Percentiles rank a stretch among this genome's conserved stretches.
Evolutionary conservation across 192 early-diverging fungal genomes (phyloP).

Genomic region (Entomortierella lignicola): DNA sequence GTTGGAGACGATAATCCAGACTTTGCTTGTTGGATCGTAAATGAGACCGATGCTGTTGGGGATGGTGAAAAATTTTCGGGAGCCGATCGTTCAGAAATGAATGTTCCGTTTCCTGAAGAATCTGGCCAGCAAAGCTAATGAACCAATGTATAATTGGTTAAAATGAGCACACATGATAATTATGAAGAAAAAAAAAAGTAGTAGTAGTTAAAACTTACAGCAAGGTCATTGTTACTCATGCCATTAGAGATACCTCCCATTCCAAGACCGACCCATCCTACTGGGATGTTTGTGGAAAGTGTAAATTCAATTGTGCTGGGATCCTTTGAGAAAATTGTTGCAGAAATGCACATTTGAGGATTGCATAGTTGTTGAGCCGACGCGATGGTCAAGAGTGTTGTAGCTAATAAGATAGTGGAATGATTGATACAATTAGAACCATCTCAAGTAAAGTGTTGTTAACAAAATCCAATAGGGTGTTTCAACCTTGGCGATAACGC

Average conservation of each 20-base stretch:
- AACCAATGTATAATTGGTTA: too few species aligned
- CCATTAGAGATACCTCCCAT: conserved; percentile 14
- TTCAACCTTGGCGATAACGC: too few species aligned
- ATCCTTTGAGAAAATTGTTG: conserved; percentile 45
- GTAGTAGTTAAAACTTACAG: conserved; percentile 33
- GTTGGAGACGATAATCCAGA: conserved; percentile 11
- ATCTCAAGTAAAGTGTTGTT: too few species aligned
- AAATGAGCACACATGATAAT: too few species aligned
- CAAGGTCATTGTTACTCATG: conserved; percentile 43
- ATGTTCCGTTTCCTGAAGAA: conserved; percentile 3
- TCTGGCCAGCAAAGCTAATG: conserved; percentile 39
- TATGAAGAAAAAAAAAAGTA: too few species aligned
- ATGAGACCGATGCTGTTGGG: neutral
- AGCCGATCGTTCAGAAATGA: conserved; percentile 27
- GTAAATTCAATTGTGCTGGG: conserved; percentile 36
- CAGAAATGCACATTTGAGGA: conserved; percentile 33
- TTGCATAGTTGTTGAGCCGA: conserved; percentile 11
- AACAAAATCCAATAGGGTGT: too few species aligned
- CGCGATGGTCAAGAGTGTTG: too few species aligned
- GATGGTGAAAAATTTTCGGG: conserved; percentile 14
- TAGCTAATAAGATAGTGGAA: too few species aligned
- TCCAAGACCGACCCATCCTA: conserved; percentile 40
- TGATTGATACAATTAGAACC: too few species aligned
- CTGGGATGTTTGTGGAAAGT: conserved; percentile 12
- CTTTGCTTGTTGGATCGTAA: conserved; percentile 12